Evolutionary conservation across 192 early-diverging fungal genomes (phyloP).

Genomic region (Phycomyces nitens): DNA sequence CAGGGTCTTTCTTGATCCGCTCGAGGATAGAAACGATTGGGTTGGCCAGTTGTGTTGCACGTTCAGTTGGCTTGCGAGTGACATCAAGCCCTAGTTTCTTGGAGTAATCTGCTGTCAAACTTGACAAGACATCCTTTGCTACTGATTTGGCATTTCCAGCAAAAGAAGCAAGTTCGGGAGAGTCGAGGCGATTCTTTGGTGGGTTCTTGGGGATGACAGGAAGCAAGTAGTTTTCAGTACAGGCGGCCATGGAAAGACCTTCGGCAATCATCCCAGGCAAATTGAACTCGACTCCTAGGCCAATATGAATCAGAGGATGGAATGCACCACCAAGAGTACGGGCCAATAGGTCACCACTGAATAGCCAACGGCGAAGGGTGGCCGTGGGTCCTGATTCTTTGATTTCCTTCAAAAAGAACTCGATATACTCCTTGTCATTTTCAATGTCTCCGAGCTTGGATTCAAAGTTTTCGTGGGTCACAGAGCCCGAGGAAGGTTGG

Average conservation of each 20-base stretch:
- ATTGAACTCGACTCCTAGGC: slow-evolving; percentile 61
- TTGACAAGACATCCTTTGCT: background rate
- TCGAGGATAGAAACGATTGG: background rate
- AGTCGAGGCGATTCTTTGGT: background rate
- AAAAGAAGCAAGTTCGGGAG: background rate
- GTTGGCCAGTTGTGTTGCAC: background rate
- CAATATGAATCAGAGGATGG: slow-evolving; percentile 62
- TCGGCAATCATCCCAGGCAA: slow-evolving; percentile 47
- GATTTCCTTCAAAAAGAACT: slow-evolving; percentile 49
- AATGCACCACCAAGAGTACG: slow-evolving; percentile 47
- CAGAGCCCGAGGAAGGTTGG: slow-evolving; percentile 16
- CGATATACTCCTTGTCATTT: slow-evolving; percentile 43
- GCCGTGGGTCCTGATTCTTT: slow-evolving; percentile 31
- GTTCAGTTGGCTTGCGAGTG: background rate
- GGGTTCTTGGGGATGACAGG: slow-evolving; percentile 14
- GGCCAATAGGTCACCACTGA: slow-evolving; percentile 41
- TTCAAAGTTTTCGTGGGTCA: slow-evolving; percentile 39
- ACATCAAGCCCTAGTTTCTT: background rate
- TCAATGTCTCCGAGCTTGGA: slow-evolving; percentile 35
- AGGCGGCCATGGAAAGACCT: slow-evolving; percentile 48
- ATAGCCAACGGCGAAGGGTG: slow-evolving; percentile 42
- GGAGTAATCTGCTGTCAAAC: background rate
- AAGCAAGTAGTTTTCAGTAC: slow-evolving; percentile 30
- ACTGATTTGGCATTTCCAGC: slow-evolving; percentile 1
- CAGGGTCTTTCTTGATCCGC: background rate